Evolutionary conservation across 768 basidiomycete genomes (phyloP), one percentile per base, ranked within the genome.

Genomic region (Lentinula aciculospora): DNA sequence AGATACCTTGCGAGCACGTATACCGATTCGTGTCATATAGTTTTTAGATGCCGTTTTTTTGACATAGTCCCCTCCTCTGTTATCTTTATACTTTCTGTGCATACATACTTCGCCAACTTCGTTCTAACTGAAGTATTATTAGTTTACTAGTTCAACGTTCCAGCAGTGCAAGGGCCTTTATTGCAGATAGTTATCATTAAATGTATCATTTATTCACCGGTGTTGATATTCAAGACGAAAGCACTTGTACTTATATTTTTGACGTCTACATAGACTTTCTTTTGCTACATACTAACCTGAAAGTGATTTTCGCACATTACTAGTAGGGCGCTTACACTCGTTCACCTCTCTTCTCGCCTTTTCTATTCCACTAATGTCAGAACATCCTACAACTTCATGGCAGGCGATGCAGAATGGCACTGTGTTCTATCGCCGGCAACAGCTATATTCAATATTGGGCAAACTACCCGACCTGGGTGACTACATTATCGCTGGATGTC

Each of bases 351-450:
- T 47, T 29, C 46, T 49, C 21, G 4, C 28, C 32, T 6, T 34
- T 34, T 17, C 42, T 44, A 12, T 7, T n/a, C n/a, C n/a, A n/a
- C 1, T n/a, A 4, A 81, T 81, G 72, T 65, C 74, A 13, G 85
- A 88, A 51, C 90, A 92, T 64, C 89, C 92, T 1, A 91, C 90
- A 2, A 70, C 84, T 29, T 81, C 83, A 71, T 98, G 96, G 96
- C 87, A 95, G 69, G 82, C 94, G 42, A 92, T 97, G 86, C 82
- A 87, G 69, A 84, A 89, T 66, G 89, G 89, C 25, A 85, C 77
- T 64, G 89, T 88, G 31, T 98, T 97, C 75, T 98, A 98, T 67
- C 76, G 88, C 67, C 80, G 88, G 56, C 85, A 94, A 63, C 88
- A 89, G 61, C 76, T 94, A 23, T 98, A 98, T 68, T 83, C 88